Conservation (phyloP, 108 stramenopile genomes). For the Cyclotella distinguenda region DNA sequence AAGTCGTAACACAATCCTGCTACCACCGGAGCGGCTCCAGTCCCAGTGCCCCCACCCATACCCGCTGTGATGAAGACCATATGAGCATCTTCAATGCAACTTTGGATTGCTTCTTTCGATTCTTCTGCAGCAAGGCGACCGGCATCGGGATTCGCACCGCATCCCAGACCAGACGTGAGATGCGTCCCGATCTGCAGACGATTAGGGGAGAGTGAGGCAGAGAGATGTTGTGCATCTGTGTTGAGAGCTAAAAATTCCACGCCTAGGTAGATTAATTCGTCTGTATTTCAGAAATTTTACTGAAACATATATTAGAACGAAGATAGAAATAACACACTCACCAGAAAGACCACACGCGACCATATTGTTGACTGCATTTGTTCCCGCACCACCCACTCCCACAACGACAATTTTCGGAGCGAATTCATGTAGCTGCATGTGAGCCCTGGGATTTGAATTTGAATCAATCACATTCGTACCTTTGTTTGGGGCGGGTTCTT, state of each 20-base stretch:
- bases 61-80: constrained; percentile 83
- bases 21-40: constrained; percentile 81
- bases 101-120: constrained; percentile 51
- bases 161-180: constrained; percentile 76
- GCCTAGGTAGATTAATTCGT: too few species aligned
- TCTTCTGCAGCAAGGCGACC: constrained; percentile 81
- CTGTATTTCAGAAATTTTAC: background rate
- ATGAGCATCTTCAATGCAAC: constrained; percentile 61
- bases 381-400: constrained; percentile 62
- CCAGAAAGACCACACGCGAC: constrained; percentile 51
- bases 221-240: constrained; percentile 81
- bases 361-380: constrained; percentile 72
- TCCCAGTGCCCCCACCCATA: constrained; percentile 85
- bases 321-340: background rate
- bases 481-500: background rate
- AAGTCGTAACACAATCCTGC: constrained; percentile 74
- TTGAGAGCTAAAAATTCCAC: constrained; percentile 84
- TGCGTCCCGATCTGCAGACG: constrained; percentile 64
- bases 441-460: constrained; percentile 9
- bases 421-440: constrained; percentile 48
- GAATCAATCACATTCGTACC: background rate
- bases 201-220: constrained; percentile 28
- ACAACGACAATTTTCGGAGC: constrained; percentile 54
- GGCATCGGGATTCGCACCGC: constrained; percentile 77
- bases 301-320: background rate